Conservation (phyloP, 2,329 filamentous ascomycete species). For the Ascochyta rabiei region DNA sequence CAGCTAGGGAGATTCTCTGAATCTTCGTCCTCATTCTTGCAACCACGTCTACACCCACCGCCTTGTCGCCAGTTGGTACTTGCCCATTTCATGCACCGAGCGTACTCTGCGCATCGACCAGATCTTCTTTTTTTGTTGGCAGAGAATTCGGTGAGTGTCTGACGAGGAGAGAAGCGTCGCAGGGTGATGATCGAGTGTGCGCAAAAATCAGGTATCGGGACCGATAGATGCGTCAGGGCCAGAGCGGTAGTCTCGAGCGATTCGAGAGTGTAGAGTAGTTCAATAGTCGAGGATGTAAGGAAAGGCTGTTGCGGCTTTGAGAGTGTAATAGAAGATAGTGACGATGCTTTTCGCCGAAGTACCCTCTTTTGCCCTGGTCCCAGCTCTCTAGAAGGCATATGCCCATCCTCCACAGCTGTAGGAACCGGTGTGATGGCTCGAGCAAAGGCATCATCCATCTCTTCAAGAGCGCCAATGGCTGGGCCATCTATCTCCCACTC, state of each 20-base stretch:
- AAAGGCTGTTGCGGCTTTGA: slow-evolving; percentile 24
- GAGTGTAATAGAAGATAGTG: slow-evolving; percentile 9
- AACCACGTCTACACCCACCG: slow-evolving; percentile 41
- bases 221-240: slow-evolving; percentile 32
- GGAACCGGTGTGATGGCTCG: slow-evolving; percentile 27
- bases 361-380: slow-evolving; percentile 18
- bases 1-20: slow-evolving; percentile 40
- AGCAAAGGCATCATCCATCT: slow-evolving; percentile 38
- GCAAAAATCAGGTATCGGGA: slow-evolving; percentile 38
- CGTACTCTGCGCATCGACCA: slow-evolving; percentile 38
- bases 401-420: background rate
- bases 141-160: slow-evolving; percentile 30
- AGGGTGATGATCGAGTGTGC: slow-evolving; percentile 41
- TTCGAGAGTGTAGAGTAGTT: slow-evolving; percentile 41
- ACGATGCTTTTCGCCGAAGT: slow-evolving; percentile 30
- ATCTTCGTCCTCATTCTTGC: slow-evolving; percentile 44
- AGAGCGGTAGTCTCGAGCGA: slow-evolving; percentile 42
- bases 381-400: background rate
- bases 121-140: slow-evolving; percentile 28
- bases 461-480: slow-evolving; percentile 34
- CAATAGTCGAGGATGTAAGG: slow-evolving; percentile 24
- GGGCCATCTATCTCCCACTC: slow-evolving; percentile 39
- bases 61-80: slow-evolving; percentile 37
- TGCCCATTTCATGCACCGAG: slow-evolving; percentile 44
- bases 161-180: slow-evolving; percentile 35